Percentiles rank a stretch among this genome's conserved stretches.
Evolutionary conservation across 495 filamentous ascomycete genomes (phyloP).

Genomic region (Aspergillus indologenus): DNA sequence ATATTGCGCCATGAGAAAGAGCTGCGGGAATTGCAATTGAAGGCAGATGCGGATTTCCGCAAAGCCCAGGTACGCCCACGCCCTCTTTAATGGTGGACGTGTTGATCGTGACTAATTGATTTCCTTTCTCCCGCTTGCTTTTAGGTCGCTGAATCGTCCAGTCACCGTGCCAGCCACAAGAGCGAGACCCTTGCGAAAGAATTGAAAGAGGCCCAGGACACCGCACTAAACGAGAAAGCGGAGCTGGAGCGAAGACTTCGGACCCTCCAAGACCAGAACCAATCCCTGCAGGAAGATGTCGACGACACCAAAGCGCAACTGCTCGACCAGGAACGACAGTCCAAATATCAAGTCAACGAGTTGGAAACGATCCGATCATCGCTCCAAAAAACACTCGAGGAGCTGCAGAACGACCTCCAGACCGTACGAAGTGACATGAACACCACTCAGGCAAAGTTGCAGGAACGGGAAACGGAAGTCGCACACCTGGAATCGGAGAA

Average conservation of each 20-base stretch:
- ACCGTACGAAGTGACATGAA: constrained; percentile 60
- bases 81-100: no score
- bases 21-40: constrained; percentile 67
- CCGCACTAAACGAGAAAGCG: constrained; percentile 61
- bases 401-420: constrained; percentile 68
- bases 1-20: constrained; percentile 78
- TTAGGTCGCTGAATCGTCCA: constrained; percentile 64
- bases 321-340: constrained; percentile 66
- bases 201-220: constrained; percentile 65
- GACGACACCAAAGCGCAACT: constrained; percentile 71
- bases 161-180: constrained; percentile 63
- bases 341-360: constrained; percentile 66
- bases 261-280: constrained; percentile 67
- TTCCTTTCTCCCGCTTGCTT: constrained; percentile 12
- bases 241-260: constrained; percentile 70
- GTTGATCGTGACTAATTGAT: constrained; percentile 7
- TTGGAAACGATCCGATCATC: constrained; percentile 66
- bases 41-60: constrained; percentile 78
- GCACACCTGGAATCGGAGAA: constrained; percentile 78
- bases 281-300: constrained; percentile 68
- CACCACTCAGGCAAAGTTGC: constrained; percentile 61
- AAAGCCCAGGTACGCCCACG: constrained; percentile 62
- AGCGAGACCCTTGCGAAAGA: constrained; percentile 69
- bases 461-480: constrained; percentile 64
- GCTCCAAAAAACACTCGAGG: constrained; percentile 63